Percentiles rank a stretch among this genome's conserved stretches.
These are phyloP conservation scores for Ceriops decandra DNA, from an alignment of 345 rosid species.

Conservation along the genomic window DNA sequence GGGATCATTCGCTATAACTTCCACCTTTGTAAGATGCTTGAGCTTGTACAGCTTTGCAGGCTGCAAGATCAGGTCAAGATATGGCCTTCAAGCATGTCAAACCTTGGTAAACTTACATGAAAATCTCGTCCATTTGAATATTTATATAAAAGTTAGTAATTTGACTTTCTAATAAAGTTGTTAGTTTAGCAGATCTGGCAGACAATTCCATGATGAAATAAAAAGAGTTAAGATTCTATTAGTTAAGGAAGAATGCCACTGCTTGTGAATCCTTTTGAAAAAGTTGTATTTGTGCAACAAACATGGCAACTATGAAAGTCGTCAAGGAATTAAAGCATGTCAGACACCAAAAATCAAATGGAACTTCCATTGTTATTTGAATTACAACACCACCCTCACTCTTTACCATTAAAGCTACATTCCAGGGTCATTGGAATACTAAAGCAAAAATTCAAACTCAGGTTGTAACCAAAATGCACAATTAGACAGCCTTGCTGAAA, in stretches of 20 bases:
- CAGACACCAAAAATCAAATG: not conserved
- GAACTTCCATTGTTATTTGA: not conserved
- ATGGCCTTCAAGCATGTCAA: not conserved
- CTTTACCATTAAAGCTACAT: not conserved
- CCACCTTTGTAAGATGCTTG: conserved; percentile 92
- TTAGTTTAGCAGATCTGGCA: too few relatives aligned
- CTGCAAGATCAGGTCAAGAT: conserved; percentile 36
- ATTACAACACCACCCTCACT: not conserved
- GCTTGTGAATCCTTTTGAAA: too few relatives aligned
- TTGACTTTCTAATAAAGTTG: too few relatives aligned
- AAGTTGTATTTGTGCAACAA: not conserved
- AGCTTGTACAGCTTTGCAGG: conserved; percentile 93
- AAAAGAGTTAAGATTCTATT: too few relatives aligned
- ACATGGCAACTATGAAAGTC: not conserved
- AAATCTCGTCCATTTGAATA: not conserved
- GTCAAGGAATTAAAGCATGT: not conserved
- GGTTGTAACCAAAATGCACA: not conserved
- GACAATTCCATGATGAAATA: too few relatives aligned
- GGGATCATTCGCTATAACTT: conserved; percentile 89
- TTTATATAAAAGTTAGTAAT: too few relatives aligned
- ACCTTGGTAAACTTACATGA: not conserved
- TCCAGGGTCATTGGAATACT: not conserved
- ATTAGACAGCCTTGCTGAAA: not conserved
- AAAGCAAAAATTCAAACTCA: not conserved
- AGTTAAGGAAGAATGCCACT: too few relatives aligned